Evolutionary conservation across 2,329 filamentous ascomycete species (phyloP), one percentile per base, ranked within the genome.

Genomic region (Emmonsiellopsis sp.): DNA sequence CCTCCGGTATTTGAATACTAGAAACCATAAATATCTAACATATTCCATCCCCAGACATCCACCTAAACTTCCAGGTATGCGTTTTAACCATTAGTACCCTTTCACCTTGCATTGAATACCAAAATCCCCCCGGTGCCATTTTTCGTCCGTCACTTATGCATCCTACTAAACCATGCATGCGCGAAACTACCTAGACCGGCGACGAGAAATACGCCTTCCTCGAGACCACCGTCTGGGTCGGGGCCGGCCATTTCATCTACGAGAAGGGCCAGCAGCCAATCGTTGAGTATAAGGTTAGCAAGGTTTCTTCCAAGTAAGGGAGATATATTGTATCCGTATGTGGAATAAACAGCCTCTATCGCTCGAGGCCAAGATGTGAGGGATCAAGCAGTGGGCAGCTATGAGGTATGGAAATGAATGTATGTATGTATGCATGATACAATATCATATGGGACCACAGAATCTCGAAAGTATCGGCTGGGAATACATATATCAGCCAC

Each of bases 231-330:
- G 62, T 71, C 2, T 74, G 72, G 53, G 70, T 73, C 31, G 72
- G 62, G 3, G 61, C 69, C 37, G 72, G 71, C 10, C 67, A 65
- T 8, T 73, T 75, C 60, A 60, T 63, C n/a, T 58, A 66, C 17
- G 63, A 69, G 55, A 61, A 65, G 55, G 71, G 63, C 14, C 65
- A 70, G 56, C 62, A 63, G 0, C 50, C 67, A 4, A 60, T 70
- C 36, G 71, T 73, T 14, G 71, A 74, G 58, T 74, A 74, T 55
- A 68, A 68, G 44, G 65, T 74, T 53, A 69, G 71, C 56, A 65
- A 68, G 61, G 68, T 71, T 45, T 51, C 64, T 47, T 56, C 61
- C 39, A 61, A 56, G 17, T 64, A 52, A 57, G 32, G 13, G 39
- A 13, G 9, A 52, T 49, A 37, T 32, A 27, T 27, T 33, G 2